These are phyloP conservation scores for Umbelopsis isabellina DNA, from an alignment of 192 early-diverging fungal species.

Conservation along the genomic window DNA sequence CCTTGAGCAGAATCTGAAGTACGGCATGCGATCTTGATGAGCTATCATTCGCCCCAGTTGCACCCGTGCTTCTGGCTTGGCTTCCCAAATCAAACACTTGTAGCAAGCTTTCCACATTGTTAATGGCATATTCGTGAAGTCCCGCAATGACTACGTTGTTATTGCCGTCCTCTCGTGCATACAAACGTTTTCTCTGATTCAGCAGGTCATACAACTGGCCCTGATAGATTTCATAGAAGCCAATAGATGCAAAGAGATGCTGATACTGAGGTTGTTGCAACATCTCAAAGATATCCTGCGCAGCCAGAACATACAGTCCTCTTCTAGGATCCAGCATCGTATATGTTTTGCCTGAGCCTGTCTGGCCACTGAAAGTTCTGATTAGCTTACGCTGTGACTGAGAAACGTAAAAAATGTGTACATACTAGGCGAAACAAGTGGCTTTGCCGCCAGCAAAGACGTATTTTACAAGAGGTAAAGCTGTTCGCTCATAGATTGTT, in stretches of 20 bases:
- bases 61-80: constrained; percentile 86
- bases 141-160: constrained; percentile 91
- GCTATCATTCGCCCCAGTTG: constrained; percentile 92
- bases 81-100: constrained; percentile 94
- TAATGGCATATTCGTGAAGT: constrained; percentile 87
- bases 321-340: constrained; percentile 92
- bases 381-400: background rate
- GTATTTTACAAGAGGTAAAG: constrained; percentile 92
- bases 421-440: constrained; percentile 98
- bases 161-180: constrained; percentile 96
- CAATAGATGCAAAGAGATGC: constrained; percentile 82
- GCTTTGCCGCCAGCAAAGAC: constrained; percentile 95
- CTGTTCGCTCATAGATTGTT: constrained; percentile 89
- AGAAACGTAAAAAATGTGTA: constrained; percentile 1
- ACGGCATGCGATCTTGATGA: constrained; percentile 98
- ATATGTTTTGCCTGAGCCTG: constrained; percentile 89
- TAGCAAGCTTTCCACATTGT: constrained; percentile 85
- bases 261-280: constrained; percentile 68
- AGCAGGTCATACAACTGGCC: constrained; percentile 94
- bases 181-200: constrained; percentile 87
- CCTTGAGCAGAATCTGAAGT: constrained; percentile 87
- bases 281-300: constrained; percentile 86
- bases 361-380: constrained; percentile 70
- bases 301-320: constrained; percentile 93
- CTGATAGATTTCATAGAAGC: constrained; percentile 98